These are phyloP conservation scores for Colletotrichum coccodes DNA, from an alignment of 2,329 filamentous ascomycete species.

Conservation along the genomic window DNA sequence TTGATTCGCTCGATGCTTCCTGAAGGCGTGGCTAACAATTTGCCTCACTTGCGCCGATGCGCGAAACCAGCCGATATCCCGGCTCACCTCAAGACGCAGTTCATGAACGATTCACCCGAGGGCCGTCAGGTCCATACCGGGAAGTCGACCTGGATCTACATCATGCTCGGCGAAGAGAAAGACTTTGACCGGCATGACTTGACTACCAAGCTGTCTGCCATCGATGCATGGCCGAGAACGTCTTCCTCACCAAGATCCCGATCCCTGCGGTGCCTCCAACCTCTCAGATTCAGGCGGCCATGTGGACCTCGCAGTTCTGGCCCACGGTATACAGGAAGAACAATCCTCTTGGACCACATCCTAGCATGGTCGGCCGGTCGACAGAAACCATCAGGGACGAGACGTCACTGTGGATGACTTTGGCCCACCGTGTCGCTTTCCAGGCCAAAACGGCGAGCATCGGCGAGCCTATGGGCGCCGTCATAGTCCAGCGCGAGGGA, in stretches of 20 bases:
- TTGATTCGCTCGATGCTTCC: conserved; percentile 63
- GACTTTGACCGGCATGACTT: conserved; percentile 66
- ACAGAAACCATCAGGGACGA: conserved; percentile 75
- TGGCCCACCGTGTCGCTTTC: conserved; percentile 72
- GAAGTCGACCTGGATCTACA: conserved; percentile 70
- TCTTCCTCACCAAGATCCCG: conserved; percentile 70
- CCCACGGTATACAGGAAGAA: conserved; percentile 88
- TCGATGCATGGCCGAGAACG: conserved; percentile 61
- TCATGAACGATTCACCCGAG: conserved; percentile 66
- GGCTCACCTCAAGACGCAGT: conserved; percentile 69
- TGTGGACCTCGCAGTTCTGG: conserved; percentile 84
- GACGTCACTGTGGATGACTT: conserved; percentile 72
- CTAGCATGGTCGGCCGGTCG: conserved; percentile 76
- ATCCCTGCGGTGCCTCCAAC: conserved; percentile 81
- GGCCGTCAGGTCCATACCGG: conserved; percentile 68
- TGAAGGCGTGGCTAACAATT: conserved; percentile 70
- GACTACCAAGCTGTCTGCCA: conserved; percentile 52
- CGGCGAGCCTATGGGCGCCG: conserved; percentile 78
- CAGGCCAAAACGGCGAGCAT: conserved; percentile 66
- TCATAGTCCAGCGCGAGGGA: conserved; percentile 74
- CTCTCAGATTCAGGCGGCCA: conserved; percentile 77
- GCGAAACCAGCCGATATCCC: conserved; percentile 78
- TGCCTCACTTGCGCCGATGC: conserved; percentile 80
- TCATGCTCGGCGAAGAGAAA: conserved; percentile 62
- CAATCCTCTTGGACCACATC: conserved; percentile 87